A percentile compares a stretch with the other conserved stretches of the same genome.
phyloP scores from a whole-genome alignment of 768 basidiomycete species.

The Tricholoma sp. region DNA sequence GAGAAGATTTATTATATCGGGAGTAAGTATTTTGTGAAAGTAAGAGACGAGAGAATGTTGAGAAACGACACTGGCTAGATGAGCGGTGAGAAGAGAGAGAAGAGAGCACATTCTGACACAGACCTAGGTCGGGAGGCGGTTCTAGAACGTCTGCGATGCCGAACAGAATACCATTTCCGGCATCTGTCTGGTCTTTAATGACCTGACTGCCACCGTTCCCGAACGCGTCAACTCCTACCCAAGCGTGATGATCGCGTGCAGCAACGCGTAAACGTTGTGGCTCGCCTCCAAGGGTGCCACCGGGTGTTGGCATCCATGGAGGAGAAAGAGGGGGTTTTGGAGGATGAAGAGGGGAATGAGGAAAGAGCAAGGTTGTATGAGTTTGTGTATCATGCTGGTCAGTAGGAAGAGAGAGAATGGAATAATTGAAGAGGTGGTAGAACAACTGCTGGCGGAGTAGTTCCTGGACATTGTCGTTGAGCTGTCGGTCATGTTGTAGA shows the following conservation, averaged over 20 bases:
- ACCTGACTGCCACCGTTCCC: constrained; percentile 70
- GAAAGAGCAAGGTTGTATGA: constrained; percentile 66
- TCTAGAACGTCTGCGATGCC: constrained; percentile 72
- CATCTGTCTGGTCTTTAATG: constrained; percentile 51
- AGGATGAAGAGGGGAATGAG: constrained; percentile 50
- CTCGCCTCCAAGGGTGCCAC: constrained; percentile 73
- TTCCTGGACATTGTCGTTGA: constrained; percentile 78
- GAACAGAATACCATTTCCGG: constrained; percentile 72
- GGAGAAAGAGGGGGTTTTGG: constrained; percentile 71
- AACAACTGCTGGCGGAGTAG: constrained; percentile 86
- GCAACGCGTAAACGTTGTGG: constrained; percentile 76
- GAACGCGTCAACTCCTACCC: constrained; percentile 72
- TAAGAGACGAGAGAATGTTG: constrained; percentile 62
- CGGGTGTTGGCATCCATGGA: constrained; percentile 83
- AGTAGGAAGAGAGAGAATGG: constrained; percentile 44
- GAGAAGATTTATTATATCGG: constrained; percentile 50
- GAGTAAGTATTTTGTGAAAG: constrained; percentile 66
- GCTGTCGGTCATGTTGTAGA: constrained; percentile 32
- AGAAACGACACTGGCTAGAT: constrained; percentile 54
- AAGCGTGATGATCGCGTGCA: constrained; percentile 39
- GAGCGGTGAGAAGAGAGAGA: background rate
- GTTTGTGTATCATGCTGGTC: constrained; percentile 34
- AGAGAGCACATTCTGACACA: constrained; percentile 18
- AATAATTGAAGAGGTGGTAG: constrained; percentile 89
- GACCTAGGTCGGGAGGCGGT: constrained; percentile 71